Percentiles rank a stretch among this genome's conserved stretches.
These are phyloP conservation scores for Fusarium subglutinans DNA, from an alignment of 2,329 filamentous ascomycete genomes.

Conservation along the genomic window DNA sequence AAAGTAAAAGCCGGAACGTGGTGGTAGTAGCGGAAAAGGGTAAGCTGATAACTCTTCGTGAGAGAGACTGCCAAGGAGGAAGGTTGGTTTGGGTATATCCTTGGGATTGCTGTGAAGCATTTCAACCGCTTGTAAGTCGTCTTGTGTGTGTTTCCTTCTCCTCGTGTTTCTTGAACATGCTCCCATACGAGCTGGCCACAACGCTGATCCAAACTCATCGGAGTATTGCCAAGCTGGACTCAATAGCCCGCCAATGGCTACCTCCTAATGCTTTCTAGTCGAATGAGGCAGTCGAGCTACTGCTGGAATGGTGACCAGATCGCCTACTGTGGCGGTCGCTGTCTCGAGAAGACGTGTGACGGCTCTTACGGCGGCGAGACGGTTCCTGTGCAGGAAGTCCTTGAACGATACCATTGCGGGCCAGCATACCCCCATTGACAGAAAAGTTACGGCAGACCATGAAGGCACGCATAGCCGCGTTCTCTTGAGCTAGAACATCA, in stretches of 20 bases:
- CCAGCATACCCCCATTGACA: constrained; percentile 92
- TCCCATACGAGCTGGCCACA: constrained; percentile 16
- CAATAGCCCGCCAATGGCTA: neutral
- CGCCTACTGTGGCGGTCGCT: constrained; percentile 58
- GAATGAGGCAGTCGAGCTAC: constrained; percentile 69
- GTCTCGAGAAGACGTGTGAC: constrained; percentile 60
- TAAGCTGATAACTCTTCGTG: constrained; percentile 24
- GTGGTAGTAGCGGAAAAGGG: neutral
- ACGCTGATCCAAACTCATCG: constrained; percentile 29
- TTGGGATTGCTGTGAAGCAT: constrained; percentile 51
- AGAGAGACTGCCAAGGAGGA: constrained; percentile 41
- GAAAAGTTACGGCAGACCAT: constrained; percentile 98
- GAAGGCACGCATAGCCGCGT: constrained; percentile 94
- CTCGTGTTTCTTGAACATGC: constrained; percentile 19
- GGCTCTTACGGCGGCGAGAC: constrained; percentile 61
- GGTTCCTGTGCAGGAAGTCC: constrained; percentile 66
- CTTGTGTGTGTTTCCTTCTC: constrained; percentile 33
- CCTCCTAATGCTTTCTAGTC: constrained; percentile 52
- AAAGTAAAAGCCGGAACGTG: neutral
- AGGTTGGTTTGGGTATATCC: constrained; percentile 43
- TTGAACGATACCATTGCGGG: constrained; percentile 74
- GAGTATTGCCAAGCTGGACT: constrained; percentile 11
- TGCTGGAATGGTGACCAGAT: constrained; percentile 68
- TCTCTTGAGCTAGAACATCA: constrained; percentile 86
- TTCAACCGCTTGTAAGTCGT: constrained; percentile 49